phyloP scores from a whole-genome alignment of 306 rosid species.

The Carpinus viminea region DNA sequence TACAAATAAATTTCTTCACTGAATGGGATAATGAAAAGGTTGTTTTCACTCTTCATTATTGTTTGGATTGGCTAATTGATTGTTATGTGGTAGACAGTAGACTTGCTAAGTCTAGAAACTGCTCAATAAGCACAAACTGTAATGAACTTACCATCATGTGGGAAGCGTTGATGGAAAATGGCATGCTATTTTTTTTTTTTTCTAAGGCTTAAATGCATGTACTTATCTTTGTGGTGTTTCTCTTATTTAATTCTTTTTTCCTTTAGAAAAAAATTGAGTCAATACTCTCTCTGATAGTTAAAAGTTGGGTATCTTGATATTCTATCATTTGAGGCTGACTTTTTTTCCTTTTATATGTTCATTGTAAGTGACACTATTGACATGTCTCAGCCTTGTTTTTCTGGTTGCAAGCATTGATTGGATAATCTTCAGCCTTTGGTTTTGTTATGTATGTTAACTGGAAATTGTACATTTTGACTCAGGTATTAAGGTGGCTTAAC shows the following conservation, averaged over 20 bases:
- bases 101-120: neutral
- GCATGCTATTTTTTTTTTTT: too few species aligned
- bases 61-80: neutral
- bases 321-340: neutral
- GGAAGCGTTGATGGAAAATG: neutral
- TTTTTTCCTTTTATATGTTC: neutral
- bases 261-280: neutral
- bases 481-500: constrained; percentile 38
- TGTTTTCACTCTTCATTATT: neutral
- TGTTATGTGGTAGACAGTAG: neutral
- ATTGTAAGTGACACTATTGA: too few species aligned
- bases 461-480: constrained; percentile 16
- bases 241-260: too few species aligned
- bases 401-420: neutral
- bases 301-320: neutral
- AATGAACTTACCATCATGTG: neutral
- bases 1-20: neutral
- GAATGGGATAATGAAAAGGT: neutral
- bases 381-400: neutral
- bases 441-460: constrained; percentile 4
- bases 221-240: too few species aligned
- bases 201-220: too few species aligned
- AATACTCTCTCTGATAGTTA: neutral
- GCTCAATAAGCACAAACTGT: neutral
- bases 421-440: neutral